A percentile compares a stretch with the other conserved stretches of the same genome.
phyloP scores from a whole-genome alignment of 139 green algal genomes.

The Auxenochlorella pyrenoidosa region DNA sequence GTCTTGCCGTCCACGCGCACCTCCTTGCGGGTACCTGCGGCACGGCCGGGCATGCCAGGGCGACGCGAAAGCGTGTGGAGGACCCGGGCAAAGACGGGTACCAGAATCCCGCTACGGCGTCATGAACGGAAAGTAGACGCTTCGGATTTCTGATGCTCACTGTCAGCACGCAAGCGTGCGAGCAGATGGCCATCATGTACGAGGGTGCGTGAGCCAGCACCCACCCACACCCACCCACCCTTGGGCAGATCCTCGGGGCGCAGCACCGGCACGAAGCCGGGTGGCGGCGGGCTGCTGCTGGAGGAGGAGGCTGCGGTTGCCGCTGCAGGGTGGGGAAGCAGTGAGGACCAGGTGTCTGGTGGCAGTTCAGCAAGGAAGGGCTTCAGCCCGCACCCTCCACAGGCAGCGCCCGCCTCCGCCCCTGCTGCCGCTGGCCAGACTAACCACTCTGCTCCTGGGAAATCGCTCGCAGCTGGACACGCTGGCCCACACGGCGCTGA shows the following conservation, averaged over 20 bases:
- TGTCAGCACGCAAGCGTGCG: background rate
- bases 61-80: too few relatives aligned
- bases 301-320: background rate
- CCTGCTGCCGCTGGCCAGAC: background rate
- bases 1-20: conserved; percentile 80
- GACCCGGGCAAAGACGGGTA: too few relatives aligned
- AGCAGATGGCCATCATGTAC: too few relatives aligned
- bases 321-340: background rate
- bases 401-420: background rate
- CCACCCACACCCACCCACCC: conserved; percentile 50
- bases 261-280: conserved; percentile 77
- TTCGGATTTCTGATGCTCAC: too few relatives aligned
- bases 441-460: conserved; percentile 14
- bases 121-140: too few relatives aligned
- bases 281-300: conserved; percentile 21
- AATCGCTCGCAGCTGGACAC: conserved; percentile 2
- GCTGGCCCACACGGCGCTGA: too few relatives aligned
- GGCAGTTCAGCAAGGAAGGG: background rate
- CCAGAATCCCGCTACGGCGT: too few relatives aligned
- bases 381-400: background rate
- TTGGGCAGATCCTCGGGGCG: conserved; percentile 88
- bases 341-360: background rate
- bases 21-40: conserved; percentile 85
- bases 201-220: too few relatives aligned
- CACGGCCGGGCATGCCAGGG: too few relatives aligned